Evolutionary conservation across 768 basidiomycete species (phyloP).

Genomic region (Exidia glandulosa): DNA sequence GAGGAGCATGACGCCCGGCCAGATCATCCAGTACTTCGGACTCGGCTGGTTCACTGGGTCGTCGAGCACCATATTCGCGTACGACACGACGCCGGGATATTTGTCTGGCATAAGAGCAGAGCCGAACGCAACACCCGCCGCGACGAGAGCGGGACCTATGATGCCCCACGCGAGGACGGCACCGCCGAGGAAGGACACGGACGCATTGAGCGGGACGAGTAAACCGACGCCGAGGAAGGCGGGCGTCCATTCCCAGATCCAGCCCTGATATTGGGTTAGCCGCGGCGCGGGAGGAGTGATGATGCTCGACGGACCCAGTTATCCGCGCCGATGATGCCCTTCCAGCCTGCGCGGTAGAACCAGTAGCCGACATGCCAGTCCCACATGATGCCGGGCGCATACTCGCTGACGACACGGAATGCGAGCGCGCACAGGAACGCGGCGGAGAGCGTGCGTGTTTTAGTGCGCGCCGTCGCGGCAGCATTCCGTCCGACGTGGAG

Average conservation of each 20-base stretch:
- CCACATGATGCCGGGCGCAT: conserved; percentile 50
- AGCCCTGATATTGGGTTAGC: too few species aligned
- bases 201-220: conserved; percentile 7
- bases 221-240: conserved; percentile 18
- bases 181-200: conserved; percentile 32
- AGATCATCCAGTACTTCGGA: conserved; percentile 50
- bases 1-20: conserved; percentile 55
- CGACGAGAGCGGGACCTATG: conserved; percentile 41
- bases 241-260: conserved; percentile 8
- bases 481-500: conserved; percentile 42
- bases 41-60: conserved; percentile 36
- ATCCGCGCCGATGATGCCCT: conserved; percentile 45
- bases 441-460: conserved; percentile 38
- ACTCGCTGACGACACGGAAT: conserved; percentile 43
- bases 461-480: conserved; percentile 41
- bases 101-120: conserved; percentile 23
- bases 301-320: conserved; percentile 47
- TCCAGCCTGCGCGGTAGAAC: conserved; percentile 47
- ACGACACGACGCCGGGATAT: conserved; percentile 29
- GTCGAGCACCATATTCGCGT: conserved; percentile 33
- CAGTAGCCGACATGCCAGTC: conserved; percentile 61
- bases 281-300: too few species aligned
- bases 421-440: conserved; percentile 37
- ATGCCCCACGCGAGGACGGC: conserved; percentile 51
- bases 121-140: conserved; percentile 42